A percentile compares a stretch with the other conserved stretches of the same genome.
Evolutionary conservation across 257 asterid species (phyloP).

Genomic region (Rauvolfia tetraphylla): DNA sequence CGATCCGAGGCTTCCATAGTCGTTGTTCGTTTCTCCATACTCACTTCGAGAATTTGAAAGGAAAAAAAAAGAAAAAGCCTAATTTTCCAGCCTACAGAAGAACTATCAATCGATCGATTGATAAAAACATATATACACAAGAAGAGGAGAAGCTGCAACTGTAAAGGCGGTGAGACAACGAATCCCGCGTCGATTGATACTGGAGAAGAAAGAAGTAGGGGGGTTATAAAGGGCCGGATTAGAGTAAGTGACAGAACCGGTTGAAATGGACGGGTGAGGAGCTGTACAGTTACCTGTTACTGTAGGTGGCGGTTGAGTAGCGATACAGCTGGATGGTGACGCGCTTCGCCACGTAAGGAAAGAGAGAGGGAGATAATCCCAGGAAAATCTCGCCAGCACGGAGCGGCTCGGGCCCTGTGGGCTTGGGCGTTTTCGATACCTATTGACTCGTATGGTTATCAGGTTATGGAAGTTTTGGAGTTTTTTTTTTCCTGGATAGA

Average conservation of each 20-base stretch:
- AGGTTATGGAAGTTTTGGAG: not conserved
- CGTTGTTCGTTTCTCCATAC: not conserved
- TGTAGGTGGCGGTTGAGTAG: constrained; percentile 22
- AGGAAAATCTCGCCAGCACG: constrained; percentile 13
- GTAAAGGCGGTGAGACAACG: not conserved
- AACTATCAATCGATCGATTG: too few relatives aligned
- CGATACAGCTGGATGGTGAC: constrained; percentile 24
- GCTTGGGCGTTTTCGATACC: not conserved
- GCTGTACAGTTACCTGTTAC: constrained; percentile 36
- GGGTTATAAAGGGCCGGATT: constrained; percentile 16
- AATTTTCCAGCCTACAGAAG: not conserved
- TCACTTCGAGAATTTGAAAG: too few relatives aligned
- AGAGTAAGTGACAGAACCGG: constrained; percentile 35
- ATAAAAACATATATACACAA: not conserved
- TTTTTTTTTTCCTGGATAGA: too few relatives aligned
- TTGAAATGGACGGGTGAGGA: constrained; percentile 23
- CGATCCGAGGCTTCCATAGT: constrained; percentile 14
- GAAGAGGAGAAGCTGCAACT: not conserved
- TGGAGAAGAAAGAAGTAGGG: not conserved
- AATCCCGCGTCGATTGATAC: not conserved
- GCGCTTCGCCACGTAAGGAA: constrained; percentile 19
- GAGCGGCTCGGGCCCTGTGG: not conserved
- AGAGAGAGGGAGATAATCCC: not conserved
- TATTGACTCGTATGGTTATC: constrained; percentile 41
- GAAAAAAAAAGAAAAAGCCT: constrained; percentile 2